Evolutionary conservation across 305 asterid species (phyloP).

Genomic region (Petunia hybrid): DNA sequence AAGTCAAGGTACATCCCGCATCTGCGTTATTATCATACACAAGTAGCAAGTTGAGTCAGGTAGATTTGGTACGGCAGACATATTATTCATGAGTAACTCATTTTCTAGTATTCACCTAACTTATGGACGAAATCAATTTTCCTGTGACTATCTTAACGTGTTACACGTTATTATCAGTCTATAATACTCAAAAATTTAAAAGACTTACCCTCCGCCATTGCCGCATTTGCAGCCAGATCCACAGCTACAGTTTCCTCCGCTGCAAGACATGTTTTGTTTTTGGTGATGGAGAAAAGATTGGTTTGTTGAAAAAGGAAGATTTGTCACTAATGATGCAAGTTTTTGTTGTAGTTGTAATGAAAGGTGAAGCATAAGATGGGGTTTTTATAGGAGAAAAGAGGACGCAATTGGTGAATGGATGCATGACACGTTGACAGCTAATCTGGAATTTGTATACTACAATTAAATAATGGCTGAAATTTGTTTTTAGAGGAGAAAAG

Average conservation of each 20-base stretch:
- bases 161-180: no score
- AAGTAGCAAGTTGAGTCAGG: background rate
- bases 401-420: background rate
- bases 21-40: conserved; percentile 35
- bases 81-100: no score
- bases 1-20: conserved; percentile 62
- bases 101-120: no score
- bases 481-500: background rate
- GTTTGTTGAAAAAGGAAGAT: background rate
- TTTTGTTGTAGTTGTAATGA: background rate
- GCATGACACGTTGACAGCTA: background rate
- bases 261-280: conserved; percentile 60
- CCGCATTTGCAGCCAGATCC: conserved; percentile 70
- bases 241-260: conserved; percentile 68
- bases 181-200: background rate
- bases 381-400: background rate
- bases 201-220: conserved; percentile 58
- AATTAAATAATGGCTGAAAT: background rate
- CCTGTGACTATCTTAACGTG: no score
- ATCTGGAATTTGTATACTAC: background rate
- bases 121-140: no score
- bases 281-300: background rate
- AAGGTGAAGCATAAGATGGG: background rate
- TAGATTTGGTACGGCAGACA: no score
- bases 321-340: background rate